phyloP scores from a whole-genome alignment of 306 rosid genomes.

The Calophaca sinica region DNA sequence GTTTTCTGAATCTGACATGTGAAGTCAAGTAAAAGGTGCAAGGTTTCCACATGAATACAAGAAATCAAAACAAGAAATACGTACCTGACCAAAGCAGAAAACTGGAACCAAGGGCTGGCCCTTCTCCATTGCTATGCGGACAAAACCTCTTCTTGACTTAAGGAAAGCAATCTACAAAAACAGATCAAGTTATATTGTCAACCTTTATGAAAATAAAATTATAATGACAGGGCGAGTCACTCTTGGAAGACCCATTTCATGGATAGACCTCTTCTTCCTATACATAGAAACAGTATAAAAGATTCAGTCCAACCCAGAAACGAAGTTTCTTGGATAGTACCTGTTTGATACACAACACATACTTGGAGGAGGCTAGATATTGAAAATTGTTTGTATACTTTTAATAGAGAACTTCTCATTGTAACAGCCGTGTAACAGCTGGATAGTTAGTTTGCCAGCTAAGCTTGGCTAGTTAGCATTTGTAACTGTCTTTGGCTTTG shows the following conservation, averaged over 20 bases:
- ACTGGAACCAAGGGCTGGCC: constrained; percentile 91
- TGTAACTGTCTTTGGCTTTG: too few relatives aligned
- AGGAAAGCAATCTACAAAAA: constrained; percentile 71
- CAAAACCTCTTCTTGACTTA: constrained; percentile 83
- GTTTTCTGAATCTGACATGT: constrained; percentile 21
- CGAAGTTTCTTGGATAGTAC: constrained; percentile 1
- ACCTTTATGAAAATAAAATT: constrained; percentile 16
- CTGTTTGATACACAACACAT: constrained; percentile 3
- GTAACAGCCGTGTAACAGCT: too few relatives aligned
- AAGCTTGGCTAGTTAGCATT: too few relatives aligned
- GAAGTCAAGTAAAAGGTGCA: constrained; percentile 35
- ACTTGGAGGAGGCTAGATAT: constrained; percentile 19
- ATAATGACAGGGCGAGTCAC: constrained; percentile 29
- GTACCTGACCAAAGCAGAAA: constrained; percentile 96
- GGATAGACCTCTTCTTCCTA: constrained; percentile 31
- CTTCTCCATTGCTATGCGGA: constrained; percentile 82
- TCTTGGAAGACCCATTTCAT: constrained; percentile 38
- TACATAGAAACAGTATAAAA: constrained; percentile 22
- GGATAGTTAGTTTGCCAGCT: too few relatives aligned
- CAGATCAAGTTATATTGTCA: constrained; percentile 20
- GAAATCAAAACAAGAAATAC: constrained; percentile 15
- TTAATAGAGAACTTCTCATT: too few relatives aligned
- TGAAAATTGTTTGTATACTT: not conserved
- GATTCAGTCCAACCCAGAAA: constrained; percentile 23
- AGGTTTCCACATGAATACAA: constrained; percentile 14